phyloP scores from a whole-genome alignment of 495 filamentous ascomycete genomes.

The Rhypophila decipiens region DNA sequence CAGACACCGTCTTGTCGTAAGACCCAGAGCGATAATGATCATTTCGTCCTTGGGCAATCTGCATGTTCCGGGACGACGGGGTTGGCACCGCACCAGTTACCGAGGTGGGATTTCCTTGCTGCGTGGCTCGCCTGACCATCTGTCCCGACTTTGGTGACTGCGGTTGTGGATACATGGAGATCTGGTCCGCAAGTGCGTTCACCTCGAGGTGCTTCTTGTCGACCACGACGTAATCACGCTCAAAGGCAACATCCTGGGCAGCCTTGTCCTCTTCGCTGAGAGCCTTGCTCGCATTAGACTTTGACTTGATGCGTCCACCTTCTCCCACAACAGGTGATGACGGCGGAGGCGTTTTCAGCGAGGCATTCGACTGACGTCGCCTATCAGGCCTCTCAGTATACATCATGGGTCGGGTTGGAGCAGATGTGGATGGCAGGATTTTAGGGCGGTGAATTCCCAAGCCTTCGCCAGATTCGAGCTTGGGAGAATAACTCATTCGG shows the following conservation, averaged over 20 bases:
- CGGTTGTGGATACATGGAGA: conserved; percentile 65
- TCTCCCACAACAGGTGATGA: conserved; percentile 10
- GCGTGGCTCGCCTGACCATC: conserved; percentile 49
- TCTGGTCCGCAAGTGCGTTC: conserved; percentile 92
- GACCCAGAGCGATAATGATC: conserved; percentile 62
- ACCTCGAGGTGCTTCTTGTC: conserved; percentile 94
- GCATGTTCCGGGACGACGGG: conserved; percentile 55
- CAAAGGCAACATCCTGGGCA: conserved; percentile 81
- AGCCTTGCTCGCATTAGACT: conserved; percentile 26
- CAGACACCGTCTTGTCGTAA: conserved; percentile 71
- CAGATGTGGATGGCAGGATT: conserved; percentile 32
- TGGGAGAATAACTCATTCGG: conserved; percentile 25
- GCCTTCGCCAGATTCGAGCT: conserved; percentile 34
- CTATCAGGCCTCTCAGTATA: conserved; percentile 28
- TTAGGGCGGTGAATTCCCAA: conserved; percentile 39
- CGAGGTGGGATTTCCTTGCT: conserved; percentile 57
- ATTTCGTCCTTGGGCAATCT: conserved; percentile 58
- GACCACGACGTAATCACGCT: conserved; percentile 90
- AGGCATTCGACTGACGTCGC: conserved; percentile 33
- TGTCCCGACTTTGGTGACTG: conserved; percentile 40
- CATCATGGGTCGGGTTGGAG: conserved; percentile 25
- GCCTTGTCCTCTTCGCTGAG: conserved; percentile 62
- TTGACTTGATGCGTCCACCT: conserved; percentile 5
- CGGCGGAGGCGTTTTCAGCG: conserved; percentile 15
- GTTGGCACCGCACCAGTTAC: conserved; percentile 52